phyloP scores from a whole-genome alignment of 164 flowering plant species.

The Magnolia changhungtana region DNA sequence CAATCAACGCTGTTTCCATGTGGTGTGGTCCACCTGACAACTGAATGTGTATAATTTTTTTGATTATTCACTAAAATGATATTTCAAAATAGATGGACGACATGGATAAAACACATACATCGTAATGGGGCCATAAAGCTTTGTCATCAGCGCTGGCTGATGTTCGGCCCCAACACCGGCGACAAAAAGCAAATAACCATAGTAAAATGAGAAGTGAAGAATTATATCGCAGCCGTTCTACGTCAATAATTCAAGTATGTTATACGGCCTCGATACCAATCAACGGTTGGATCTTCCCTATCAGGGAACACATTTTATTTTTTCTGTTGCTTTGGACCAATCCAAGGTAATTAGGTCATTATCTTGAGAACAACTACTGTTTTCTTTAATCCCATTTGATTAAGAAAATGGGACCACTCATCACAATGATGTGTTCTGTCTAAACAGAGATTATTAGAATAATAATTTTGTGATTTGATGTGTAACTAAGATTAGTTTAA shows the following conservation, averaged over 20 bases:
- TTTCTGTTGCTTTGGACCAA: background rate
- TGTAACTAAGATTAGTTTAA: background rate
- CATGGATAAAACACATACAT: too few species aligned
- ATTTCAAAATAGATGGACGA: too few species aligned
- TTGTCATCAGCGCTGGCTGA: background rate
- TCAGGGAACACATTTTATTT: background rate
- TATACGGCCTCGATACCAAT: background rate
- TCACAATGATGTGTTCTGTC: slow-evolving; percentile 5
- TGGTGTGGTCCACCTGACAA: too few species aligned
- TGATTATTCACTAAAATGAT: too few species aligned
- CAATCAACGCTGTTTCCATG: too few species aligned
- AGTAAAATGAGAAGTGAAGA: too few species aligned
- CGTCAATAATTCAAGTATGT: background rate
- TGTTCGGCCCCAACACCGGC: background rate
- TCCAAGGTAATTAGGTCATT: background rate
- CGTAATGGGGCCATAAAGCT: too few species aligned
- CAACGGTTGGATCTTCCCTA: background rate
- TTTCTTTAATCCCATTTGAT: slow-evolving; percentile 4
- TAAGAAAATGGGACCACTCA: background rate
- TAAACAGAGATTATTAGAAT: background rate
- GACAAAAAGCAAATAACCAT: too few species aligned
- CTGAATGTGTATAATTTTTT: too few species aligned
- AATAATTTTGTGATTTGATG: background rate
- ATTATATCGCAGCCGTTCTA: background rate
- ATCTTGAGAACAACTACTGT: background rate